These are phyloP conservation scores for Helianthus tuberosus DNA, from an alignment of 129 eudicot genomes.

Conservation along the genomic window DNA sequence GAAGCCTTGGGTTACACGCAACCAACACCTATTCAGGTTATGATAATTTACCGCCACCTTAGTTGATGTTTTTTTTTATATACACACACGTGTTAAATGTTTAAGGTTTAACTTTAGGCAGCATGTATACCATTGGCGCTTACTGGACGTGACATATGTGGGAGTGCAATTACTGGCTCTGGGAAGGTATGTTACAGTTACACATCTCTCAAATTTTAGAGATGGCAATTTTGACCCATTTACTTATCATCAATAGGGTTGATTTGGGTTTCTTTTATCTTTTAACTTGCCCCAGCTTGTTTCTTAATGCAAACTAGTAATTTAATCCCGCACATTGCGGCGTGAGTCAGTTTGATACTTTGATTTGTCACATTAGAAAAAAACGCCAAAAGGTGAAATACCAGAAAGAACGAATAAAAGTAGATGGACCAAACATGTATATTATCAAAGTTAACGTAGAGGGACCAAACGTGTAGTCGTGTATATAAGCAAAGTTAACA, in stretches of 20 bases:
- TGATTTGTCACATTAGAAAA: too few relatives aligned
- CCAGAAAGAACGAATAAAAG: too few relatives aligned
- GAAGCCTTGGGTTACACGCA: conserved; percentile 85
- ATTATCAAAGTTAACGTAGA: too few relatives aligned
- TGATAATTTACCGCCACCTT: neutral
- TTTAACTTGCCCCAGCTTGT: neutral
- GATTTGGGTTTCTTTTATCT: neutral
- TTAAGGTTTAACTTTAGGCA: conserved; percentile 53
- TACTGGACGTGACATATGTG: conserved; percentile 94
- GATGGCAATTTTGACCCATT: neutral
- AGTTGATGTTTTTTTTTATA: neutral
- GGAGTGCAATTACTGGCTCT: conserved; percentile 94
- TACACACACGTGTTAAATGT: neutral
- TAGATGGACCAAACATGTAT: too few relatives aligned
- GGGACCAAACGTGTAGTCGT: too few relatives aligned
- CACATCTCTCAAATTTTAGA: neutral
- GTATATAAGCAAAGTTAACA: too few relatives aligned
- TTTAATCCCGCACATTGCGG: too few relatives aligned
- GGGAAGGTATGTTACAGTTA: conserved; percentile 72
- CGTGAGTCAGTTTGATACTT: too few relatives aligned
- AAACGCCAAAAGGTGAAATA: too few relatives aligned
- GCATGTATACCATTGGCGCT: conserved; percentile 95
- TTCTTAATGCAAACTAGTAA: too few relatives aligned
- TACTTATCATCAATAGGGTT: neutral
- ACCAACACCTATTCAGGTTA: conserved; percentile 98